Evolutionary conservation across 1,139 yeast genomes (phyloP), one percentile per base, ranked within the genome.

Genomic region (Hyphopichia wangnamkhiaoensis): DNA sequence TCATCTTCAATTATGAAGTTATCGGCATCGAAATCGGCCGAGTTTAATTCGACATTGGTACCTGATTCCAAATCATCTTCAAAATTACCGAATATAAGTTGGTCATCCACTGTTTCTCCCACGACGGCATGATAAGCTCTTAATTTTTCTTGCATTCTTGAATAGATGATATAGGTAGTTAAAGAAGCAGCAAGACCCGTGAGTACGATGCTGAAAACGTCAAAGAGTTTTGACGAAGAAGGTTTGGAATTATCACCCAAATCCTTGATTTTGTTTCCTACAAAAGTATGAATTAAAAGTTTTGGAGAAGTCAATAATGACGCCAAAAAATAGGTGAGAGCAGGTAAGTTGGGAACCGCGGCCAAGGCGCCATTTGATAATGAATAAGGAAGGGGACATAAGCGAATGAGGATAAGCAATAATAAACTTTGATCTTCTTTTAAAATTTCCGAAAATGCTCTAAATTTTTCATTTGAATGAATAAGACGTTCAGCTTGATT

Each of bases 321-420:
- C 1, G 97, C 96, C 31, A 82, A 58, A 6, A 82, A 68, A 58
- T 85, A 93, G 21, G 82, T 79, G 35, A 61, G 44, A 1, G 81
- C 66, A 0, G 83, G 70, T 14, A 90, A 72, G 23, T 87, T 84
- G 0, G 95, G 96, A 17, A 91, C 77, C 3, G 93, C 84, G 5
- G 95, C 93, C 48, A 93, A 71, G 0, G 95, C 97, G 4, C 97
- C 98, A 55, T 93, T 93, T 0, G 95, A 84, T 32, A 91, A 67
- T 3, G 96, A 88, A 57, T 91, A 93, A 0, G 98, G 98, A 52
- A 91, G 75, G 0, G 98, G 98, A 51, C 97, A 89, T 42, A 91
- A 63, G 40, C 97, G 71, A 33, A 93, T 76, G 58, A 91, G 71
- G 40, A 84, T 76, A 39, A 93, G 63, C 31, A 93, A 62, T 45